phyloP scores from a whole-genome alignment of 2,329 filamentous ascomycete genomes.

The Paramyrothecium sp. region DNA sequence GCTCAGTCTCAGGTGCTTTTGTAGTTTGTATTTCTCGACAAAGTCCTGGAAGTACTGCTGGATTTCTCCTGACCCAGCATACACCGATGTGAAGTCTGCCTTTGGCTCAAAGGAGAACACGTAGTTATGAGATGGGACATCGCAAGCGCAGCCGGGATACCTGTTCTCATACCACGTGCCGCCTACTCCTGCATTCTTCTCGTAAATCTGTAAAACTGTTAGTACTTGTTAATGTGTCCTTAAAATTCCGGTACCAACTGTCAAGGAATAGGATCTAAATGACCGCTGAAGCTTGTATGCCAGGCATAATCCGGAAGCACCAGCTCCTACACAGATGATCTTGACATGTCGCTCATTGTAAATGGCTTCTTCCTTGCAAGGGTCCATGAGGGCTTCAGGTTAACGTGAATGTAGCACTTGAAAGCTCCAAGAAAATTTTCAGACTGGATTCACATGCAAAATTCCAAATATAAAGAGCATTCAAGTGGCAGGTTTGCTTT shows the following conservation, averaged over 20 bases:
- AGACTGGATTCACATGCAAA: no score
- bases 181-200: constrained; percentile 54
- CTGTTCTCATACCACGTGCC: constrained; percentile 60
- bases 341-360: constrained; percentile 5
- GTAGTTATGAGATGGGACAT: constrained; percentile 52
- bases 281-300: constrained; percentile 46
- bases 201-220: constrained; percentile 37
- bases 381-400: constrained; percentile 3
- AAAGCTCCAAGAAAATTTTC: no score
- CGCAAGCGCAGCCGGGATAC: constrained; percentile 57
- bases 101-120: constrained; percentile 45
- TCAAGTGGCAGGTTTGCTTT: no score
- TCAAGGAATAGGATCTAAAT: constrained; percentile 36
- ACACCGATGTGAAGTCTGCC: constrained; percentile 53
- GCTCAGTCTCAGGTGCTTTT: constrained; percentile 38
- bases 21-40: constrained; percentile 47
- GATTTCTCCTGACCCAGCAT: constrained; percentile 54
- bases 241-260: constrained; percentile 1
- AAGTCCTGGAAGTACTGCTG: constrained; percentile 48
- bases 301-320: constrained; percentile 43
- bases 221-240: not conserved
- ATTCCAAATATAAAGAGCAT: no score
- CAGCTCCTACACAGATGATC: constrained; percentile 44
- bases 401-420: no score
- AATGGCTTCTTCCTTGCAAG: constrained; percentile 5